Base-by-base conservation (phyloP, 768 basidiomycete species). In the Russula brevipes region DNA sequence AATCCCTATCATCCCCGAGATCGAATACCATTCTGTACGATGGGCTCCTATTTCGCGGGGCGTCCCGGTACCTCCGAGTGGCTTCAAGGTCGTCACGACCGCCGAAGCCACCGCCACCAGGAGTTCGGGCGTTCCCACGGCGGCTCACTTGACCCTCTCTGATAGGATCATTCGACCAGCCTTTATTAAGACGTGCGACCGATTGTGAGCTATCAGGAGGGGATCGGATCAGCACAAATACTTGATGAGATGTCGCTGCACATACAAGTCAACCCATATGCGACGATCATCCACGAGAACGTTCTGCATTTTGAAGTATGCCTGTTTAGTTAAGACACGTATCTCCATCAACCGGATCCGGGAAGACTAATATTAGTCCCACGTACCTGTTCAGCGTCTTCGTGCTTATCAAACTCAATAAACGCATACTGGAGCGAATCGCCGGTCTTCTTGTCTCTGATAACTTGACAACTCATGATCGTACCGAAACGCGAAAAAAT, bases 221-320 rank as follows among this genome's bases (percentile, higher is more conserved):
- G 58, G 54, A 65, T 60, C 69, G 73, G 53, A 70, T 70, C 16
- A 52, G 54, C 30, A 4, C n/a, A 58, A 54, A 70, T 7, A 1
- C 11, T 7, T 36, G 17, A 52, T 2, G 52, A 33, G 36, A 19
- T 16, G 36, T 36, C 39, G 52, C 17, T 57, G n/a, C 42, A 80
- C 89, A 64, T 69, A 95, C 89, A 99, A 98, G 76, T 98, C 97
- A 66, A 99, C 96, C 93, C 96, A 98, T 70, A 99, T 98, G 12
- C 97, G 85, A 14, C 94, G 84, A 74, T 99, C 97, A 72, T 99
- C 97, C 12, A 99, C 90, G 11, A 99, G 78, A 0, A 98, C 97
- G 70, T 98, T 98, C 73, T 98, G 97, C 97, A 99, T 99, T 75
- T 98, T 99, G 78, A 98, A 95, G 74, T 98, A 99, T 9, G 93